These are phyloP conservation scores for Dendrobium chrysotoxum DNA, from an alignment of 106 monocot genomes.

Conservation along the genomic window DNA sequence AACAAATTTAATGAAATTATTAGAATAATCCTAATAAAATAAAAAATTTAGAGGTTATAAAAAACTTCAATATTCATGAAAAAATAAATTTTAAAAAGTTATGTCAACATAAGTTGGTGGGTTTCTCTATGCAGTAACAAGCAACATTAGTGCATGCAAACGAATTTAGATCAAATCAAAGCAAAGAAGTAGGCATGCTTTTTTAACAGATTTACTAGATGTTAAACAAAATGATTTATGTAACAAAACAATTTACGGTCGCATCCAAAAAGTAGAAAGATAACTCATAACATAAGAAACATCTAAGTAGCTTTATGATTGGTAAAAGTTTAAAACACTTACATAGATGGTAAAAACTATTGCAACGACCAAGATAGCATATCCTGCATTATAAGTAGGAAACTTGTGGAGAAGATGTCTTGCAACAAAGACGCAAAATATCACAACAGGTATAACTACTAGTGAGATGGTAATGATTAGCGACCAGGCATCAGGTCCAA, in stretches of 20 bases:
- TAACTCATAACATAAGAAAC: background rate
- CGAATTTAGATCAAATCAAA: background rate
- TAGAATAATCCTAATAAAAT: background rate
- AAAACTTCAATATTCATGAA: background rate
- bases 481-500: conserved; percentile 29
- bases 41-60: background rate
- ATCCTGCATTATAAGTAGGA: conserved; percentile 36
- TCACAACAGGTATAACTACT: conserved; percentile 54
- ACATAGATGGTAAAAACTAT: conserved; percentile 61
- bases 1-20: background rate
- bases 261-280: background rate
- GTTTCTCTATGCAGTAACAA: background rate
- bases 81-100: background rate
- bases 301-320: background rate
- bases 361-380: conserved; percentile 48
- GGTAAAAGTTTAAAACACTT: conserved; percentile 16
- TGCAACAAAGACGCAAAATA: conserved; percentile 79
- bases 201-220: background rate
- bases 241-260: background rate
- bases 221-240: conserved; percentile 1
- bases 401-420: conserved; percentile 46
- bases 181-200: background rate
- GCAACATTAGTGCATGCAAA: background rate
- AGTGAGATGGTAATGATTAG: conserved; percentile 48
- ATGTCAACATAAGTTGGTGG: background rate